Evolutionary conservation across 2,329 filamentous ascomycete genomes (phyloP).

Genomic region (Endocalyx cinctus): DNA sequence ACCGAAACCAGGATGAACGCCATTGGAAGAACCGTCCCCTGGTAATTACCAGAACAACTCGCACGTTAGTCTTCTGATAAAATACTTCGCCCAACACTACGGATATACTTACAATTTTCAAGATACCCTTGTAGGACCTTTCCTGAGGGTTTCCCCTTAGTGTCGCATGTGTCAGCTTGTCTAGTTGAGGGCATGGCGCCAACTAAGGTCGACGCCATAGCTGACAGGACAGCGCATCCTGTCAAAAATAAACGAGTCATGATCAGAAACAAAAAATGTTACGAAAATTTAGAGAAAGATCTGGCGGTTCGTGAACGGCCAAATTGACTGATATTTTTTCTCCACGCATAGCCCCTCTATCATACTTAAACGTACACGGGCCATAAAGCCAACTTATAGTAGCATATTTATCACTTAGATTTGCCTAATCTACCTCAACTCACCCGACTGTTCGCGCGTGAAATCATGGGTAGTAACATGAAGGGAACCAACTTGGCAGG

Average conservation of each 20-base stretch:
- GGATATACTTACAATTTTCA: too few relatives aligned
- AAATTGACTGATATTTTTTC: neutral
- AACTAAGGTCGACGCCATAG: conserved; percentile 1
- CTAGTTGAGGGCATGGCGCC: conserved; percentile 7
- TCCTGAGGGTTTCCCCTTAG: conserved; percentile 27
- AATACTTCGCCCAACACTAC: too few relatives aligned
- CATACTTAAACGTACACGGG: too few relatives aligned
- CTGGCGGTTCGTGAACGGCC: neutral
- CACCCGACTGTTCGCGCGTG: neutral
- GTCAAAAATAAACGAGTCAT: neutral
- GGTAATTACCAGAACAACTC: too few relatives aligned
- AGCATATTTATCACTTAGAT: neutral
- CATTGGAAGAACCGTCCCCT: conserved; percentile 28
- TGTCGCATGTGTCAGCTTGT: conserved; percentile 21
- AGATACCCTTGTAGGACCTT: conserved; percentile 32
- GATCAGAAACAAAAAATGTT: neutral
- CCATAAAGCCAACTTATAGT: too few relatives aligned
- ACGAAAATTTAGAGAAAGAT: neutral
- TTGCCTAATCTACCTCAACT: neutral
- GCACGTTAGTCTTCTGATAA: too few relatives aligned
- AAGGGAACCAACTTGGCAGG: neutral
- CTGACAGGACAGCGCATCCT: too few relatives aligned
- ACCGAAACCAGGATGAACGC: conserved; percentile 28
- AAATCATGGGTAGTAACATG: neutral
- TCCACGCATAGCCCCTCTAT: too few relatives aligned